Evolutionary conservation across 441 rosid species (phyloP).

Genomic region (Theobroma grandiflorum): DNA sequence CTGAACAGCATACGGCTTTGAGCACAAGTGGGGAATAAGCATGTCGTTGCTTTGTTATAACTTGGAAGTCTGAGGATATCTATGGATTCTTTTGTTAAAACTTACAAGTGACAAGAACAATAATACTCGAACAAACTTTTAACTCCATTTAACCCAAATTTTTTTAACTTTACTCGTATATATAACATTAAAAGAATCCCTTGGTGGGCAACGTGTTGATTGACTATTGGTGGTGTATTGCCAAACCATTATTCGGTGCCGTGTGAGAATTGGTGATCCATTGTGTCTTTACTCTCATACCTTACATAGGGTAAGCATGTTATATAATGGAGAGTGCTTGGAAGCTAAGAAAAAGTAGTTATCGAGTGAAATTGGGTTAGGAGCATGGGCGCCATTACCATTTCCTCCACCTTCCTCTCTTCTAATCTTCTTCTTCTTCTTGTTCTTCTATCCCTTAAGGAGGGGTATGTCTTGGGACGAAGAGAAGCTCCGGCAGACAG

Average conservation of each 20-base stretch:
- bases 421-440: slow-evolving; percentile 21
- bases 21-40: neutral
- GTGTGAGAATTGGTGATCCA: slow-evolving; percentile 21
- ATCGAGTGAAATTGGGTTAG: neutral
- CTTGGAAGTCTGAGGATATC: too few species aligned
- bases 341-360: neutral
- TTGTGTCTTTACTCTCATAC: slow-evolving; percentile 23
- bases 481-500: slow-evolving; percentile 25
- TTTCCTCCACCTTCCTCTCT: slow-evolving; percentile 23
- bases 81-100: too few species aligned
- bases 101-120: neutral
- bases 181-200: neutral
- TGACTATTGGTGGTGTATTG: neutral
- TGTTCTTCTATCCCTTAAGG: slow-evolving; percentile 21
- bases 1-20: neutral
- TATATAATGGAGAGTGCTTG: neutral
- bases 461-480: slow-evolving; percentile 28
- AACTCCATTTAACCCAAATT: neutral
- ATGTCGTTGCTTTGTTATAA: neutral
- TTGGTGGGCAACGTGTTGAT: slow-evolving; percentile 5
- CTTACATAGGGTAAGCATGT: slow-evolving; percentile 5
- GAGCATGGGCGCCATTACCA: slow-evolving; percentile 16
- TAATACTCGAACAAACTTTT: neutral
- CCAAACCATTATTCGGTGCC: slow-evolving; percentile 25
- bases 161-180: too few species aligned